These are phyloP conservation scores for Dichotomopilus funicola DNA, from an alignment of 2,329 filamentous ascomycete species.

Conservation along the genomic window DNA sequence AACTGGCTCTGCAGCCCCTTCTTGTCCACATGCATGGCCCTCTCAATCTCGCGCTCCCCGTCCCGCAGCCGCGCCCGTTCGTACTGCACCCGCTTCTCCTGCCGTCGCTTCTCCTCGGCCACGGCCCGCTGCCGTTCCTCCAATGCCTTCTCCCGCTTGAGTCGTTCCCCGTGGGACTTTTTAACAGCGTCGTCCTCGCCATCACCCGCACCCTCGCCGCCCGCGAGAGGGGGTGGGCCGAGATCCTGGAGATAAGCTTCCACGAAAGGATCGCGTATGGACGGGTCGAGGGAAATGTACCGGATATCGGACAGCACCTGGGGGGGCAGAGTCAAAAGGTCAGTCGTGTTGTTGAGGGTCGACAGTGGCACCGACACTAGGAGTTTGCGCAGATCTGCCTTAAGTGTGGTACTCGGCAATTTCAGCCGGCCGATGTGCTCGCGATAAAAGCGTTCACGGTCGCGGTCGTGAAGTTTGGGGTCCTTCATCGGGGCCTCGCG, in stretches of 20 bases:
- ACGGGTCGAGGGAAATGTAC: conserved; percentile 59
- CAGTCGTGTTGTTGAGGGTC: conserved; percentile 53
- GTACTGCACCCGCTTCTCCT: conserved; percentile 52
- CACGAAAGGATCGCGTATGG: conserved; percentile 57
- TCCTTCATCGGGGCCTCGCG: conserved; percentile 78
- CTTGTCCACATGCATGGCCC: conserved; percentile 63
- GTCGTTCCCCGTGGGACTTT: conserved; percentile 45
- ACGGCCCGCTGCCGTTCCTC: conserved; percentile 57
- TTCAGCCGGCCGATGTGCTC: conserved; percentile 65
- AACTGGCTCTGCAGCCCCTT: conserved; percentile 59
- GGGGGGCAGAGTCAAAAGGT: conserved; percentile 51
- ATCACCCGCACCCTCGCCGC: conserved; percentile 30
- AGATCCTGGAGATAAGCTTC: conserved; percentile 61
- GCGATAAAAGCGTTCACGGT: conserved; percentile 72
- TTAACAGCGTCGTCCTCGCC: conserved; percentile 47
- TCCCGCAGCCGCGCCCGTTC: conserved; percentile 57
- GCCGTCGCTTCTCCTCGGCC: conserved; percentile 55
- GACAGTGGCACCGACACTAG: conserved; percentile 55
- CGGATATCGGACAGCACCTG: conserved; percentile 59
- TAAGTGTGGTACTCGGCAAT: conserved; percentile 58
- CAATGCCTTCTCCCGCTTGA: conserved; percentile 59
- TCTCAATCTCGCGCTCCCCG: conserved; percentile 61
- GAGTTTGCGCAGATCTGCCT: conserved; percentile 61
- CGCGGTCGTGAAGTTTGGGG: conserved; percentile 62
- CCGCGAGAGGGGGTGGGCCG: conserved; percentile 47